These are phyloP conservation scores for Aspergillus latus DNA, from an alignment of 2,329 filamentous ascomycete genomes.

Conservation along the genomic window DNA sequence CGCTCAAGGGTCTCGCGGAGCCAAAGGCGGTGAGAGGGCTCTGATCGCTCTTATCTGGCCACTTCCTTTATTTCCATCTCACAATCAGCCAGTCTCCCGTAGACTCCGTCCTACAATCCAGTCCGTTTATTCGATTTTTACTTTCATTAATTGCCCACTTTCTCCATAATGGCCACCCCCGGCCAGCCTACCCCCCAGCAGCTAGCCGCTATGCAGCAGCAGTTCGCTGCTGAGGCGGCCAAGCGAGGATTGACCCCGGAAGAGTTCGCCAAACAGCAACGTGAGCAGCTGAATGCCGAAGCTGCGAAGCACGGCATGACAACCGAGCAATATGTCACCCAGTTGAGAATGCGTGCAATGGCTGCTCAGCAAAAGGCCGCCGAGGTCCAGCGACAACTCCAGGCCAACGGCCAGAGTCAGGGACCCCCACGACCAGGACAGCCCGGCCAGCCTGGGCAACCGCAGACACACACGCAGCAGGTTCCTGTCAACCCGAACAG, in stretches of 20 bases:
- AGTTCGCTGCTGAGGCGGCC: slow-evolving; percentile 77
- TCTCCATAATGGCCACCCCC: slow-evolving; percentile 38
- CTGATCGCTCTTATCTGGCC: slow-evolving; percentile 23
- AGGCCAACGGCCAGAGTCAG: slow-evolving; percentile 25
- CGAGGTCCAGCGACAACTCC: slow-evolving; percentile 37
- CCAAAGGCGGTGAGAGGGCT: slow-evolving; percentile 20
- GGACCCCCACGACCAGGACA: slow-evolving; percentile 6
- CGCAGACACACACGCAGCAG: slow-evolving; percentile 41
- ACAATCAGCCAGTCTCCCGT: not conserved
- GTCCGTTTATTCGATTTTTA: not conserved
- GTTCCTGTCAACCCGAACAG: slow-evolving; percentile 49
- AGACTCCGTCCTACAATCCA: not conserved
- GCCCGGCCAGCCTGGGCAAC: slow-evolving; percentile 33
- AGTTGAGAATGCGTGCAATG: slow-evolving; percentile 49
- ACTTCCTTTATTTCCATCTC: slow-evolving; percentile 18
- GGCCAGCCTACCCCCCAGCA: slow-evolving; percentile 73
- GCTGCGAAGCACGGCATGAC: slow-evolving; percentile 54
- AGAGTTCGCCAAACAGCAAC: slow-evolving; percentile 69
- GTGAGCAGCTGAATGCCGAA: slow-evolving; percentile 47
- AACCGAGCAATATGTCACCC: slow-evolving; percentile 50
- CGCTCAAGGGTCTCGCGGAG: not conserved
- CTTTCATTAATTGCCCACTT: not conserved
- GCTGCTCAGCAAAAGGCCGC: slow-evolving; percentile 43
- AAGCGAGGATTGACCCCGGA: slow-evolving; percentile 82
- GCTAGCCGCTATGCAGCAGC: slow-evolving; percentile 77